Percentiles rank a stretch among this genome's conserved stretches.
phyloP scores from a whole-genome alignment of 148 eudicot species.

The Drosera capensis region DNA sequence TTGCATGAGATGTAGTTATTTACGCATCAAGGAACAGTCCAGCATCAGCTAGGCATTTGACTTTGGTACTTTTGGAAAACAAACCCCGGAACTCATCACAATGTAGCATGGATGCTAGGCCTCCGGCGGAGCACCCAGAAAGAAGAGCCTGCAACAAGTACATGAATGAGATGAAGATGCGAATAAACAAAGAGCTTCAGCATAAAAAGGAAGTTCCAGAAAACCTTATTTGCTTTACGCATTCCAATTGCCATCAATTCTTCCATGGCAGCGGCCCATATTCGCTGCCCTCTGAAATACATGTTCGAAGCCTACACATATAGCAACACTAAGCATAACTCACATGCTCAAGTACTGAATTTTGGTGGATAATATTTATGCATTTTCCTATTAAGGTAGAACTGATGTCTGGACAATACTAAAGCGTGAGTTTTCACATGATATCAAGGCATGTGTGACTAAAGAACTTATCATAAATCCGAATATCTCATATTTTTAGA shows the following conservation, averaged over 20 bases:
- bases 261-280: slow-evolving; percentile 65
- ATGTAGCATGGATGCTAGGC: slow-evolving; percentile 32
- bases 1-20: slow-evolving; percentile 8
- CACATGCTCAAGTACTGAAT: background rate
- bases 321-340: background rate
- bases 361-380: too few relatives aligned
- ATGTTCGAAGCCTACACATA: slow-evolving; percentile 37
- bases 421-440: too few relatives aligned
- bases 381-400: too few relatives aligned
- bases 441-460: too few relatives aligned
- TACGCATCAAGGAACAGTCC: slow-evolving; percentile 91
- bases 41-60: slow-evolving; percentile 64
- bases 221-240: slow-evolving; percentile 63
- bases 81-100: slow-evolving; percentile 30
- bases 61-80: slow-evolving; percentile 21
- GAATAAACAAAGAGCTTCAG: background rate
- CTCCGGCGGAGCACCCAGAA: slow-evolving; percentile 51
- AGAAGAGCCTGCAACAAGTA: slow-evolving; percentile 31
- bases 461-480: too few relatives aligned
- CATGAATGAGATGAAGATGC: background rate
- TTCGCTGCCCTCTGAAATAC: slow-evolving; percentile 75
- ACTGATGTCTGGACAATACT: too few relatives aligned
- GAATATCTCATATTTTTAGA: too few relatives aligned
- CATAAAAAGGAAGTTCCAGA: background rate
- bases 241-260: slow-evolving; percentile 73